phyloP scores from a whole-genome alignment of 2,329 filamentous ascomycete genomes.

The Colletotrichum cuscutae region DNA sequence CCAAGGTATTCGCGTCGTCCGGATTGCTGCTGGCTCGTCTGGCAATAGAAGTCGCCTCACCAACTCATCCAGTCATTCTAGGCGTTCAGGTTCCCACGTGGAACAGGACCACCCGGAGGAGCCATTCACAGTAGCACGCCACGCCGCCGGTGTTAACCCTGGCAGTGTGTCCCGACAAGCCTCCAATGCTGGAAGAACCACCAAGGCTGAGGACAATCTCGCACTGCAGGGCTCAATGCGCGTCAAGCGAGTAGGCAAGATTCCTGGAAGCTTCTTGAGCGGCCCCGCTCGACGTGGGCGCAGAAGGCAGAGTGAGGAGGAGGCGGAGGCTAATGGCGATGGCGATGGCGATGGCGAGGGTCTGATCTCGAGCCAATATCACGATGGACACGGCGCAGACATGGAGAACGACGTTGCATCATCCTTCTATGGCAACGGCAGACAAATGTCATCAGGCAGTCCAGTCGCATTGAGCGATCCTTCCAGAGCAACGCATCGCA shows the following conservation, averaged over 20 bases:
- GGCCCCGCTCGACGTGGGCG: conserved; percentile 82
- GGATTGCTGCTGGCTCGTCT: conserved; percentile 64
- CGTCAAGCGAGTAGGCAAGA: conserved; percentile 79
- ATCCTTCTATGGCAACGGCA: conserved; percentile 56
- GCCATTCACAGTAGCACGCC: conserved; percentile 60
- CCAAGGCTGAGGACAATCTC: conserved; percentile 68
- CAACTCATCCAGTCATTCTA: conserved; percentile 48
- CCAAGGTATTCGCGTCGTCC: conserved; percentile 62
- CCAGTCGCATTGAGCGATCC: conserved; percentile 62
- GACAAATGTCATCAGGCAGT: conserved; percentile 68
- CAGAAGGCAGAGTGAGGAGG: conserved; percentile 74
- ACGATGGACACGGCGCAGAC: conserved; percentile 51
- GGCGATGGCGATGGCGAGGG: conserved; percentile 55
- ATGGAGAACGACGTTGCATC: conserved; percentile 52
- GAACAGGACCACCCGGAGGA: conserved; percentile 60
- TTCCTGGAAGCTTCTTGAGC: conserved; percentile 81
- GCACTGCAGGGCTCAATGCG: conserved; percentile 79
- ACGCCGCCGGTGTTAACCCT: conserved; percentile 57
- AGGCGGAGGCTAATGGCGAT: conserved; percentile 58
- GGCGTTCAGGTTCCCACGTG: conserved; percentile 50
- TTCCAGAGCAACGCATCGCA: conserved; percentile 53
- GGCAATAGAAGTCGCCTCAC: conserved; percentile 50
- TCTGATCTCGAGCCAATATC: conserved; percentile 52
- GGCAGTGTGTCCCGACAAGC: conserved; percentile 65
- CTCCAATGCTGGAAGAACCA: conserved; percentile 58